phyloP scores from a whole-genome alignment of 257 asterid genomes.

The Solanum verrucosum region DNA sequence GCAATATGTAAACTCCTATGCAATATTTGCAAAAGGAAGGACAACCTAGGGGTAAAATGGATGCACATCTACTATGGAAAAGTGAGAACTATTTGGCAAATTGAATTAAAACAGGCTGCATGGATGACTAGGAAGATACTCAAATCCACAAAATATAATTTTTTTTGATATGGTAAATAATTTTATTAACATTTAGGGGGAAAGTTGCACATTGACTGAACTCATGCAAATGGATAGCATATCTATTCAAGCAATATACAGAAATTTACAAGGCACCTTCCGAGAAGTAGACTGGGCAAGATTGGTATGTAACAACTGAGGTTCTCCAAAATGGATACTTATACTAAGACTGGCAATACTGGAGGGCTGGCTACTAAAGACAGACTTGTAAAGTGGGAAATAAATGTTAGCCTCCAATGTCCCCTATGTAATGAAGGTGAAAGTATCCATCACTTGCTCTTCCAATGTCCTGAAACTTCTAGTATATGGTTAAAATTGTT shows the following conservation, averaged over 20 bases:
- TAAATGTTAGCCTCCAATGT: background rate
- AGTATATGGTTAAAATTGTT: background rate
- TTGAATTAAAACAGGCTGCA: background rate
- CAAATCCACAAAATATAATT: background rate
- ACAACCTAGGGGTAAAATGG: background rate
- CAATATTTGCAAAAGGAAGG: background rate
- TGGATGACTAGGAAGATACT: background rate
- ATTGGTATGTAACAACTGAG: background rate
- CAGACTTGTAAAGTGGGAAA: background rate
- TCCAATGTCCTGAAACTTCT: background rate
- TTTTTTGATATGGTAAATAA: background rate
- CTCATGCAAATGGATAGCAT: background rate
- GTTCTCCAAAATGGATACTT: background rate
- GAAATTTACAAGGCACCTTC: background rate
- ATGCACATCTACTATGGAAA: background rate
- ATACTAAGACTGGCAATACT: background rate
- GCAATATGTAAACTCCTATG: background rate
- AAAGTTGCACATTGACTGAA: background rate
- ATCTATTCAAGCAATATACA: background rate
- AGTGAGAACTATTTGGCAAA: background rate
- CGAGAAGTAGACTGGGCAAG: background rate
- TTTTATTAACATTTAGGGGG: background rate
- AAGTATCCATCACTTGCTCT: background rate
- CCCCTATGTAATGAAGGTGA: background rate
- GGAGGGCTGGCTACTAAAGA: background rate